phyloP scores from a whole-genome alignment of 2,329 filamentous ascomycete species.

The Apiospora phragmitis region DNA sequence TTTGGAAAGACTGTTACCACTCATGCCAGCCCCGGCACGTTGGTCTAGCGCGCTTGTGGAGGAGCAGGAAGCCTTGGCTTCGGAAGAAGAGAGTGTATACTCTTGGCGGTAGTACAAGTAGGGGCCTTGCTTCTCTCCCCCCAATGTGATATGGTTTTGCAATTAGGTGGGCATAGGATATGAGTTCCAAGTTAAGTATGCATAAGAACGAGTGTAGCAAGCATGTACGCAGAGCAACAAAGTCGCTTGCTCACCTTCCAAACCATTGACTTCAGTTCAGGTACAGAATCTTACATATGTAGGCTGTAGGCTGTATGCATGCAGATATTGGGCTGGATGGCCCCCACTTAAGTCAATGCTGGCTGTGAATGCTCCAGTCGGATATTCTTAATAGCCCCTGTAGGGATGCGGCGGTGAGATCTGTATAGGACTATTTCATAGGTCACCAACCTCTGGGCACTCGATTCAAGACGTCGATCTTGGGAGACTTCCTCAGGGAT shows the following conservation, averaged over 20 bases:
- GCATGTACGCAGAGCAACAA: not conserved
- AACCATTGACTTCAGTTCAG: not conserved
- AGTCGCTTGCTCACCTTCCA: not conserved
- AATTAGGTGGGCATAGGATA: not conserved
- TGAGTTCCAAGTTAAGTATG: not conserved
- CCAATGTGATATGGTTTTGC: not conserved
- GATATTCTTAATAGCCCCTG: not conserved
- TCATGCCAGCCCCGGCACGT: not conserved
- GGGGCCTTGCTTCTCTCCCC: not conserved
- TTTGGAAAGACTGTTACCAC: not conserved
- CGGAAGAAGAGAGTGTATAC: not conserved
- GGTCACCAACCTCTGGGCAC: not conserved
- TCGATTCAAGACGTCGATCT: not conserved
- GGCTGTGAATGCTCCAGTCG: not conserved
- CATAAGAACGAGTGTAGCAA: not conserved
- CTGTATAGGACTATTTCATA: not conserved
- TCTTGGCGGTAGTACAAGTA: not conserved
- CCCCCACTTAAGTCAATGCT: not conserved
- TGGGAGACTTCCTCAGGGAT: not conserved
- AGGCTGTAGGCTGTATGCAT: not conserved
- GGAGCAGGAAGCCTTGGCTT: not conserved
- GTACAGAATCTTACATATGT: slow-evolving; percentile 1
- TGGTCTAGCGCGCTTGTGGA: not conserved
- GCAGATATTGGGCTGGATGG: not conserved
- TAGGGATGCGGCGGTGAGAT: not conserved